Percentiles rank a stretch among this genome's conserved stretches.
phyloP scores from a whole-genome alignment of 2,329 filamentous ascomycete species.

The Penicillium capsulatum region DNA sequence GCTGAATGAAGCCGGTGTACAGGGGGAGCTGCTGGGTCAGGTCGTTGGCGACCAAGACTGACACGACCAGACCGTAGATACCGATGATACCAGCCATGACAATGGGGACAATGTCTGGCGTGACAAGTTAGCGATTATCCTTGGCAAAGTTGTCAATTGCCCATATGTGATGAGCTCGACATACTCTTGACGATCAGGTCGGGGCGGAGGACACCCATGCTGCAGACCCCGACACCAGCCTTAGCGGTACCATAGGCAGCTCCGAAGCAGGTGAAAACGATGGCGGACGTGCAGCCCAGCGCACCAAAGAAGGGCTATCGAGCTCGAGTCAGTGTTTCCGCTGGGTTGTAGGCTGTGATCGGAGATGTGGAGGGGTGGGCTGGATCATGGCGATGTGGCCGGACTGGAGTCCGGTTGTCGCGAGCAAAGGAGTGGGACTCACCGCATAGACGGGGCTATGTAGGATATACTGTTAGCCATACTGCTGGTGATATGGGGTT shows the following conservation, averaged over 20 bases:
- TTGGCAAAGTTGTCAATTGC: background rate
- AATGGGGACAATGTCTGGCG: slow-evolving; percentile 91
- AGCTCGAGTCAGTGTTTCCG: slow-evolving; percentile 11
- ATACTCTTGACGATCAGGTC: slow-evolving; percentile 99
- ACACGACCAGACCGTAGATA: slow-evolving; percentile 92
- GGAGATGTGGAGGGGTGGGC: slow-evolving; percentile 7
- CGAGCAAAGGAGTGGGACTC: slow-evolving; percentile 52
- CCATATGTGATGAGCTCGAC: slow-evolving; percentile 34
- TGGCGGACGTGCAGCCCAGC: slow-evolving; percentile 92
- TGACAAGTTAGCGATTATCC: slow-evolving; percentile 14
- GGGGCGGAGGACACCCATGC: slow-evolving; percentile 96
- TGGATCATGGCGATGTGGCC: slow-evolving; percentile 10
- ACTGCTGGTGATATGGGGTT: slow-evolving; percentile 2
- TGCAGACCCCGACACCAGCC: slow-evolving; percentile 96
- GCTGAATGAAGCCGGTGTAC: slow-evolving; percentile 79
- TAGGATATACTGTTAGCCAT: slow-evolving; percentile 24
- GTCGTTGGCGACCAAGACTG: slow-evolving; percentile 78
- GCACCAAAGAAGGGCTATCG: slow-evolving; percentile 85
- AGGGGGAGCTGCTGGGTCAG: slow-evolving; percentile 68
- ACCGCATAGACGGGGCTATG: slow-evolving; percentile 96
- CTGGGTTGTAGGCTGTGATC: background rate
- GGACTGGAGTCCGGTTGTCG: slow-evolving; percentile 11
- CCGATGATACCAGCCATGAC: slow-evolving; percentile 99
- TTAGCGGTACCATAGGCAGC: slow-evolving; percentile 98
- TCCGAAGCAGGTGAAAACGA: slow-evolving; percentile 94